Base-by-base conservation (phyloP, 257 asterid genomes). In the Fraxinus cuspidata region DNA sequence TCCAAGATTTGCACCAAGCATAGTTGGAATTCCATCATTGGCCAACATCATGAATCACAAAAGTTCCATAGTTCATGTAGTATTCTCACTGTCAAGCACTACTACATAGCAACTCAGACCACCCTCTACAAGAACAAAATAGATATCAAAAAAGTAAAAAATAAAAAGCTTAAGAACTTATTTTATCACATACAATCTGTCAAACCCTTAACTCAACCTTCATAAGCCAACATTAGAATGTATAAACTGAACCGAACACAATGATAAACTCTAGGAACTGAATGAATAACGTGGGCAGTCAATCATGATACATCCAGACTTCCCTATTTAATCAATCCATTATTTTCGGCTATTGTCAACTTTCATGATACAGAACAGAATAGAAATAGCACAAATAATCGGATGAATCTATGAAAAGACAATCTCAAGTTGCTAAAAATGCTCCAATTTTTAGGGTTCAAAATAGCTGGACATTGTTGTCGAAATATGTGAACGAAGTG, bases 21-120 rank as follows among this genome's bases (percentile, higher is more conserved):
- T 42, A 42, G 49, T 49, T 56, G 73, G 37, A 53, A 3, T 21
- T 77, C 35, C 34, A 63, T 27, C 69, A 63, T 3, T 63, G 75
- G 44, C 42, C 58, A 70, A 16, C 13, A 25, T 21, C 38, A 34
- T 65, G 56, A 68, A 56, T 47, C 69, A 44, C 40, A 34, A 12
- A 42, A 80, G 42, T 70, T 44, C 34, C 6, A 47, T 35, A 49
- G 74, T 37, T 28, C 74, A 15, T 70, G 60, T n/a, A 44, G 42
- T 49, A 56, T 31, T 44, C 28, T 73, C 51, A 25, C 32, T 60
- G 70, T 42, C 69, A 63, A 49, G 31, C 76, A 70, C 29, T 64
- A 69, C 70, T 25, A 18, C 10, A 68, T 74, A 8, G 66, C 29
- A 23, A 58, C 31, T 58, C 28, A 58, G 66, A 7, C 66, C 66